These are phyloP conservation scores for Didymella lethalis DNA, from an alignment of 2,329 filamentous ascomycete genomes.

Conservation along the genomic window DNA sequence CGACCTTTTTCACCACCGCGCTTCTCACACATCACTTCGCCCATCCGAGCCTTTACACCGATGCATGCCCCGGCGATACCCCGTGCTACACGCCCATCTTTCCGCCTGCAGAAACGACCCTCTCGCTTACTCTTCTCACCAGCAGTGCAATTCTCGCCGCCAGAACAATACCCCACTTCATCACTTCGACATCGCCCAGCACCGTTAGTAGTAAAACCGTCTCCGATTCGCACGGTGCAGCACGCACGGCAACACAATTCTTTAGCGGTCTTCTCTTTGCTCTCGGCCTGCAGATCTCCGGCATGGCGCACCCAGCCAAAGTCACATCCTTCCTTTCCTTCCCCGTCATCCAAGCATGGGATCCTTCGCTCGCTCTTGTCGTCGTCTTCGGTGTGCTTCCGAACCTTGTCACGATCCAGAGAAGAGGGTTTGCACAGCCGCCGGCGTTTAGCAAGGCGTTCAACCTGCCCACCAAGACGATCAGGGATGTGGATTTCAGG, in stretches of 20 bases:
- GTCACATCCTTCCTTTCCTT: slow-evolving; percentile 60
- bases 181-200: slow-evolving; percentile 23
- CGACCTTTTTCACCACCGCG: slow-evolving; percentile 46
- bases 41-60: slow-evolving; percentile 51
- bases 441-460: slow-evolving; percentile 55
- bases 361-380: slow-evolving; percentile 60
- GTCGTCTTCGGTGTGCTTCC: slow-evolving; percentile 61
- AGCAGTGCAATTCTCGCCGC: slow-evolving; percentile 38
- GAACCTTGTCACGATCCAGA: slow-evolving; percentile 49
- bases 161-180: slow-evolving; percentile 32
- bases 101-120: slow-evolving; percentile 44
- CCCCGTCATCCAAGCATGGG: slow-evolving; percentile 54
- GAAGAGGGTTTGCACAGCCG: slow-evolving; percentile 37
- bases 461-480: slow-evolving; percentile 55
- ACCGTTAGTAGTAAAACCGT: not conserved
- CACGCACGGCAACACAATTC: slow-evolving; percentile 52
- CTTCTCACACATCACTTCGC: slow-evolving; percentile 51
- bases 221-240: slow-evolving; percentile 21
- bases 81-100: slow-evolving; percentile 60
- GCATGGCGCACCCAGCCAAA: slow-evolving; percentile 61
- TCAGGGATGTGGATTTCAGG: slow-evolving; percentile 58
- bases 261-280: slow-evolving; percentile 61
- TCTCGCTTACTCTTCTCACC: slow-evolving; percentile 49
- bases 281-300: slow-evolving; percentile 60
- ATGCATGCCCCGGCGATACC: slow-evolving; percentile 46